Conservation (phyloP, 2,329 filamentous ascomycete species). For the Mycogone perniciosa region DNA sequence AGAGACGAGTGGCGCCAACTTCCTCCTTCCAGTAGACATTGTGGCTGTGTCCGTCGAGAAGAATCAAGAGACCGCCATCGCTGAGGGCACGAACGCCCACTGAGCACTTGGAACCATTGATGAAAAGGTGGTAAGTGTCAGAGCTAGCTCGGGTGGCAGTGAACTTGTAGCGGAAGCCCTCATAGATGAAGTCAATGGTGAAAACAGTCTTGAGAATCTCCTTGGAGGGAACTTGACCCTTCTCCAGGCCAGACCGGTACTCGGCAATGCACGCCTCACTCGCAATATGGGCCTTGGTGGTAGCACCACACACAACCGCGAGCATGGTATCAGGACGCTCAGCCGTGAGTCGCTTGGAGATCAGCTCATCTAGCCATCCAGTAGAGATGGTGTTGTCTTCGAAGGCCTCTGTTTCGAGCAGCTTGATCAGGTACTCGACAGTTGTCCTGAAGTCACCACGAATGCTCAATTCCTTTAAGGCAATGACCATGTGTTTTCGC, state of each 20-base stretch:
- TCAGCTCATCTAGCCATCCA: constrained; percentile 97
- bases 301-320: constrained; percentile 90
- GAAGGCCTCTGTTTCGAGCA: constrained; percentile 95
- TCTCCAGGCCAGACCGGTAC: constrained; percentile 84
- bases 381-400: constrained; percentile 99
- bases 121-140: constrained; percentile 96
- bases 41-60: constrained; percentile 89
- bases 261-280: constrained; percentile 83
- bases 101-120: constrained; percentile 95
- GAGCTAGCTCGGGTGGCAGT: constrained; percentile 86
- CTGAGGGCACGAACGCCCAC: constrained; percentile 89
- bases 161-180: constrained; percentile 94
- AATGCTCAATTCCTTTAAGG: constrained; percentile 97
- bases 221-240: constrained; percentile 94
- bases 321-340: constrained; percentile 91
- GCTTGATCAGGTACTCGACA: constrained; percentile 97
- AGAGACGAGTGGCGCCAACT: constrained; percentile 88
- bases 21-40: constrained; percentile 99
- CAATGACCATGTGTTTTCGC: constrained; percentile 98
- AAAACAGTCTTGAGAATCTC: constrained; percentile 97
- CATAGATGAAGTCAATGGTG: constrained; percentile 97
- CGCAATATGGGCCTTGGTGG: constrained; percentile 91
- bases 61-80: constrained; percentile 86
- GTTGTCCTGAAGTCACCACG: constrained; percentile 98
- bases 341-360: constrained; percentile 93